Percentiles rank a stretch among this genome's conserved stretches.
Conservation (phyloP, 768 basidiomycete species). For the Panaeolus cyanescens region DNA sequence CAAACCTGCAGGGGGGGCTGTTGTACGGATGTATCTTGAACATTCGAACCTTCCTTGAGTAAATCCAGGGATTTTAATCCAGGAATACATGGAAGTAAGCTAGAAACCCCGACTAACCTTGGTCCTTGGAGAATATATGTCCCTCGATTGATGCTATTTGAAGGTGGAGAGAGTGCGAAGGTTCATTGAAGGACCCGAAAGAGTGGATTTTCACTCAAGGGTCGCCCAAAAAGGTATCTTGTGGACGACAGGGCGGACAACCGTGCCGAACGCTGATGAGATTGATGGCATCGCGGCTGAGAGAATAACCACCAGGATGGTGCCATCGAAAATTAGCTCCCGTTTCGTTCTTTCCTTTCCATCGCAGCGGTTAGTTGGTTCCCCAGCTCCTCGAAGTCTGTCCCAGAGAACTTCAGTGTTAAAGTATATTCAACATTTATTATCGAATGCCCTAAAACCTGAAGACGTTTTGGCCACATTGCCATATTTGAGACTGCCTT, state of each 20-base stretch:
- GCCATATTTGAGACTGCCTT: neutral
- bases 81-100: neutral
- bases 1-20: neutral
- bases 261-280: neutral
- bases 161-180: conserved; percentile 1
- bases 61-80: neutral
- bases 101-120: neutral
- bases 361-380: neutral
- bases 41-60: neutral
- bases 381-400: neutral
- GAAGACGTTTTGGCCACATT: neutral
- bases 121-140: neutral
- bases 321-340: neutral
- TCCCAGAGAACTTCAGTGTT: neutral
- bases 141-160: neutral
- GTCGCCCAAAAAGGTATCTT: neutral
- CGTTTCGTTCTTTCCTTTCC: neutral
- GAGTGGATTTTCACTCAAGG: neutral
- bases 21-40: neutral
- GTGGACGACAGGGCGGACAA: neutral
- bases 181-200: neutral
- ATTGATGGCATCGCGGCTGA: neutral
- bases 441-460: neutral
- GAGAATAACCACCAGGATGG: neutral
- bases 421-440: neutral